A percentile compares a stretch with the other conserved stretches of the same genome.
Conservation (phyloP, 228 moss, liverwort and hornwort species). For the Sphagnum magellanicum region DNA sequence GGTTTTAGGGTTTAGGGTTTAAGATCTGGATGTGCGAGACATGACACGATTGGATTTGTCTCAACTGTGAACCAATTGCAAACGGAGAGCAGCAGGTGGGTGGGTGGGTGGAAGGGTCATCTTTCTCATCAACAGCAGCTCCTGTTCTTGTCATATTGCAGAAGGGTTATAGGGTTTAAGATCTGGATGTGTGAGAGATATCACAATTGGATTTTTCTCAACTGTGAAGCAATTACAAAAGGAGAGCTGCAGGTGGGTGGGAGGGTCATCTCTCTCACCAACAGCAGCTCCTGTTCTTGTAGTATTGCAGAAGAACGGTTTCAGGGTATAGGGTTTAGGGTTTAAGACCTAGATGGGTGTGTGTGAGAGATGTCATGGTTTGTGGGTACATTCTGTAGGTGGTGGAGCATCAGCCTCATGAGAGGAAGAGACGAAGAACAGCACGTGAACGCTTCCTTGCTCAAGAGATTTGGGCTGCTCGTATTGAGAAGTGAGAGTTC, state of each 20-base stretch:
- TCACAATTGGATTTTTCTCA: conserved; percentile 63
- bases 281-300: too few species aligned
- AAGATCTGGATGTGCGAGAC: too few species aligned
- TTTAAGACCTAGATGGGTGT: too few species aligned
- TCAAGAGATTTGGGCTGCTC: conserved; percentile 69
- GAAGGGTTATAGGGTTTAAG: too few species aligned
- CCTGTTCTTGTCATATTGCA: too few species aligned
- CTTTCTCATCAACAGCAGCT: too few species aligned
- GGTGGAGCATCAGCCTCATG: conserved; percentile 19
- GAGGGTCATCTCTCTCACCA: conserved; percentile 15
- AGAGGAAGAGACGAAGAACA: conserved; percentile 50
- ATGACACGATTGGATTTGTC: conserved; percentile 17
- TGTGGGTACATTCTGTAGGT: too few species aligned
- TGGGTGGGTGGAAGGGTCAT: conserved; percentile 22
- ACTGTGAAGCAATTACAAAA: conserved; percentile 36
- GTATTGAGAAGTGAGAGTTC: conserved; percentile 61
- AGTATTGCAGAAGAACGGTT: too few species aligned
- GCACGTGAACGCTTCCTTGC: conserved; percentile 78
- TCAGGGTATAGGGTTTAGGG: too few species aligned
- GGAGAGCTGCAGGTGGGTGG: conserved; percentile 14
- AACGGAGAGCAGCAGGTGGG: conserved; percentile 8
- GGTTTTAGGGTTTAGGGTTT: too few species aligned
- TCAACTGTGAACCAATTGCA: conserved; percentile 35
- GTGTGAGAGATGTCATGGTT: too few species aligned
- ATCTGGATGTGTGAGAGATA: too few species aligned